Evolutionary conservation across 495 filamentous ascomycete genomes (phyloP).

Genomic region (Neurospora sp.): DNA sequence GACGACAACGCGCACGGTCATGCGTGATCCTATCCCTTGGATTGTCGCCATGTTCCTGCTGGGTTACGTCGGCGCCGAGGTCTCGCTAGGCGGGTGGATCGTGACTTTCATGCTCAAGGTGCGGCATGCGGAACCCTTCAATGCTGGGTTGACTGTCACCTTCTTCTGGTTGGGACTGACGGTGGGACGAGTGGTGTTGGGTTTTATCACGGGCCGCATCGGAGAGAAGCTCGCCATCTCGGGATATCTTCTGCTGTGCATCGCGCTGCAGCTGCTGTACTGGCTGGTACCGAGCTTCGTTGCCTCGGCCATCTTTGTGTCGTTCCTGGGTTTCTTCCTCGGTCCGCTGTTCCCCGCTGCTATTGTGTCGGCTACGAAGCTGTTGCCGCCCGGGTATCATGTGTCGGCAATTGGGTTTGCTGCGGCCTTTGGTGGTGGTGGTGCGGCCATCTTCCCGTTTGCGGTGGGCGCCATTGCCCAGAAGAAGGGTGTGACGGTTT

Average conservation of each 20-base stretch:
- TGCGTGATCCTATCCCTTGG: constrained; percentile 51
- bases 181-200: constrained; percentile 60
- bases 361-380: constrained; percentile 69
- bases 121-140: constrained; percentile 57
- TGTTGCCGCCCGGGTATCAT: constrained; percentile 68
- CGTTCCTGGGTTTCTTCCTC: constrained; percentile 66
- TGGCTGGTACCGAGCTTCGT: constrained; percentile 75
- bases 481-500: constrained; percentile 62
- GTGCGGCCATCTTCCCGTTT: constrained; percentile 75
- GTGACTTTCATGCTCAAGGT: constrained; percentile 76
- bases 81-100: constrained; percentile 79
- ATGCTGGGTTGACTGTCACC: constrained; percentile 67
- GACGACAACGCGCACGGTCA: constrained; percentile 27
- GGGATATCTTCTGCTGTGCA: constrained; percentile 50
- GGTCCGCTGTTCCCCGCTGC: constrained; percentile 75
- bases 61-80: constrained; percentile 76
- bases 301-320: constrained; percentile 61
- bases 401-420: constrained; percentile 77
- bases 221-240: constrained; percentile 61
- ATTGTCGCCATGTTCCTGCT: constrained; percentile 66
- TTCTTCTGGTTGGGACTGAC: constrained; percentile 84
- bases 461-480: constrained; percentile 78
- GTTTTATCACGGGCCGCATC: constrained; percentile 55
- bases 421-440: constrained; percentile 68
- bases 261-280: constrained; percentile 65